Evolutionary conservation across 2,329 filamentous ascomycete genomes (phyloP), one percentile per base, ranked within the genome.

Genomic region (Diaporthe citrichinensis): DNA sequence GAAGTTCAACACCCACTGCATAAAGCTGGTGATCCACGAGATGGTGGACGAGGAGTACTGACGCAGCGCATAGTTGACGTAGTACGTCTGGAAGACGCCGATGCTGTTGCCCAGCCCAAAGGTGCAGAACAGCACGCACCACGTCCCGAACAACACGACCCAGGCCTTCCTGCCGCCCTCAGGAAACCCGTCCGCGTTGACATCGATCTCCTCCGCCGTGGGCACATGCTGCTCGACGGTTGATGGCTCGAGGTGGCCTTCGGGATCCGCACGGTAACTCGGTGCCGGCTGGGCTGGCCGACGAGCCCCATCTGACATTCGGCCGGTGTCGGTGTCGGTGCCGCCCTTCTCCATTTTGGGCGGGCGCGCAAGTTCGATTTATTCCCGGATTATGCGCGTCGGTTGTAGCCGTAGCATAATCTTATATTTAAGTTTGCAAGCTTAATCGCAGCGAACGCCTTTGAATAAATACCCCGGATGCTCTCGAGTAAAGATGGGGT

Each of bases 11-110:
- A 71, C 55, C 68, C 68, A 71, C 14, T 71, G 68, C 76, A 91
- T 87, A 10, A 92, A 80, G 0, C 89, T 90, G 0, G 89, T 86
- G 62, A 92, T 92, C 91, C 90, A 92, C n/a, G 90, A 84, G n/a
- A 92, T 85, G 0, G 88, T 88, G 73, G 88, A 90, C 1, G 88
- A 79, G 0, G 89, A 88, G 77, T 90, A 89, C 3, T 84, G 67
- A 8, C 78, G 80, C 3, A 92, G 82, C 25, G 88, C 85, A 10
- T 87, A 82, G 9, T 81, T 84, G 77, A 90, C 83, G 78, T 92
- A 92, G 79, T 91, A 91, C 28, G 88, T 86, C 79, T 92, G 90
- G 78, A 92, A 92, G 20, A 88, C 84, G 10, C 90, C 90, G 23
- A 87, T 78, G 80, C 80, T 80, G 77, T 82, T 83, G 61, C 81